phyloP scores from a whole-genome alignment of 768 basidiomycete genomes.

The Hemileccinum impolitum region DNA sequence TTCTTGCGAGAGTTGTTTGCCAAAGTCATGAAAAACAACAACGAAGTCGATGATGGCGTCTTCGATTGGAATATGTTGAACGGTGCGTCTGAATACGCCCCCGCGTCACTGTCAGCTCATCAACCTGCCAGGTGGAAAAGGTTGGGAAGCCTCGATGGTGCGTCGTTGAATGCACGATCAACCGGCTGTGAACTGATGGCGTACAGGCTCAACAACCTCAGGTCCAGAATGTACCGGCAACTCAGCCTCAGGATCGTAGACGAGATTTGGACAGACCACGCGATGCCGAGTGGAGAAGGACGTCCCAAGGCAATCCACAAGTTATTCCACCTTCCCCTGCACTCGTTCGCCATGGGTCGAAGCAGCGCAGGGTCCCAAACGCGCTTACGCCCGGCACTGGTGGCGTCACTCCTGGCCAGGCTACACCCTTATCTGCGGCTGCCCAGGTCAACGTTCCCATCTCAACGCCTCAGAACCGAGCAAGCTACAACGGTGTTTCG shows the following conservation, averaged over 20 bases:
- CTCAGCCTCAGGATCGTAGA: slow-evolving; percentile 55
- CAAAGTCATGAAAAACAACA: slow-evolving; percentile 89
- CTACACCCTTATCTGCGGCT: slow-evolving; percentile 68
- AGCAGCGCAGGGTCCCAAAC: slow-evolving; percentile 60
- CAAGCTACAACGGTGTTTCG: slow-evolving; percentile 35
- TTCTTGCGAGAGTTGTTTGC: slow-evolving; percentile 93
- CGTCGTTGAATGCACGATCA: slow-evolving; percentile 27
- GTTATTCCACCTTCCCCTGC: slow-evolving; percentile 74
- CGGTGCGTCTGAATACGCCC: slow-evolving; percentile 39
- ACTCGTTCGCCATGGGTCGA: slow-evolving; percentile 72
- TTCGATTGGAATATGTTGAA: slow-evolving; percentile 97
- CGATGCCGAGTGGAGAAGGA: slow-evolving; percentile 62
- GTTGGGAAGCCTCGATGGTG: slow-evolving; percentile 86
- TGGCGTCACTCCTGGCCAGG: slow-evolving; percentile 48
- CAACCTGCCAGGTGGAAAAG: slow-evolving; percentile 66
- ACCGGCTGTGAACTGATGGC: not conserved
- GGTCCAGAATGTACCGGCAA: slow-evolving; percentile 52
- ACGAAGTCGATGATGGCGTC: slow-evolving; percentile 87
- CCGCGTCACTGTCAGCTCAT: slow-evolving; percentile 7
- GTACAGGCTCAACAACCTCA: slow-evolving; percentile 61
- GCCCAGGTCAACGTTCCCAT: slow-evolving; percentile 74
- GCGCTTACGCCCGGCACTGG: slow-evolving; percentile 54
- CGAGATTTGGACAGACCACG: slow-evolving; percentile 50
- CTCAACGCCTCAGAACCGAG: slow-evolving; percentile 49
- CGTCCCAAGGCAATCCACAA: slow-evolving; percentile 51